phyloP scores from a whole-genome alignment of 805 yeast species.

The Torulaspora delbrueckii region DNA sequence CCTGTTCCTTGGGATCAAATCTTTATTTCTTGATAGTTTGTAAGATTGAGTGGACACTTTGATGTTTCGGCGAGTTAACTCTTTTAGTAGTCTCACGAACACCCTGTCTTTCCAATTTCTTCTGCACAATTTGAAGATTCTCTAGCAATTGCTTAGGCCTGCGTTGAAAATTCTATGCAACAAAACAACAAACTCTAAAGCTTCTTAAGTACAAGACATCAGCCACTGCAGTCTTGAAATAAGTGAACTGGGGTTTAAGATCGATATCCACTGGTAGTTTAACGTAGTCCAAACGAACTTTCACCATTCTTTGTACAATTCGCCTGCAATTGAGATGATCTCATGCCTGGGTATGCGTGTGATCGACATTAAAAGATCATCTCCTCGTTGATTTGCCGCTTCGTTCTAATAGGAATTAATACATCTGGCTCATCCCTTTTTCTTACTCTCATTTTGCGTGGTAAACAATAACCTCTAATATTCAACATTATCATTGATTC shows the following conservation, averaged over 20 bases:
- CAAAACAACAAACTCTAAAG: slow-evolving; percentile 64
- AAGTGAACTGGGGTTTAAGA: slow-evolving; percentile 27
- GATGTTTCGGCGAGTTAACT: too few species aligned
- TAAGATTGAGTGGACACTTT: too few species aligned
- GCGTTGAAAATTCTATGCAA: slow-evolving; percentile 68
- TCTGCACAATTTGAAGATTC: slow-evolving; percentile 61
- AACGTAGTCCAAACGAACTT: slow-evolving; percentile 34
- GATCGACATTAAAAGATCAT: too few species aligned
- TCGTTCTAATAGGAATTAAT: too few species aligned
- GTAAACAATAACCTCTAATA: too few species aligned
- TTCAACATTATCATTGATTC: too few species aligned
- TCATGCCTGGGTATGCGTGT: neutral
- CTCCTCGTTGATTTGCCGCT: too few species aligned
- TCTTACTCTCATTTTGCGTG: too few species aligned
- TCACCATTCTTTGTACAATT: slow-evolving; percentile 17
- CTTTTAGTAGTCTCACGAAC: too few species aligned
- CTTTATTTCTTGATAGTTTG: too few species aligned
- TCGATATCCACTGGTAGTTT: slow-evolving; percentile 35
- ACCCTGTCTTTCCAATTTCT: slow-evolving; percentile 42
- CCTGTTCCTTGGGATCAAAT: too few species aligned
- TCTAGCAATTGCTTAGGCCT: slow-evolving; percentile 55
- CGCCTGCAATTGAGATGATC: neutral
- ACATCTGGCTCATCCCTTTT: too few species aligned
- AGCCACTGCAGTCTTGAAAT: slow-evolving; percentile 39
- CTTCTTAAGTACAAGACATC: slow-evolving; percentile 38